Conservation (phyloP, 768 basidiomycete species). For the Nevesoporus exiguus region DNA sequence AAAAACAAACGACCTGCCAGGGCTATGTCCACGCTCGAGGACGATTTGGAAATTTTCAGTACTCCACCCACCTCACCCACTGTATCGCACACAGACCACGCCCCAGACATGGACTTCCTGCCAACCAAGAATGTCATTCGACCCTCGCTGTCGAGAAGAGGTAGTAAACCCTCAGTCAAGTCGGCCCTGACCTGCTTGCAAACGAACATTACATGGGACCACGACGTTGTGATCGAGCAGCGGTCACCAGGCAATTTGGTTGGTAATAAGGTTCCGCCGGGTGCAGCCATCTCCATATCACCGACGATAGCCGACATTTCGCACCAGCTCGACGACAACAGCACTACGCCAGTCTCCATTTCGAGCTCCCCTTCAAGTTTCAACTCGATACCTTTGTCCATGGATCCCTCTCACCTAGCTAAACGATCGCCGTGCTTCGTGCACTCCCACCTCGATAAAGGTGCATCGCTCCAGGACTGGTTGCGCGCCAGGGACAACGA, state of each 20-base stretch:
- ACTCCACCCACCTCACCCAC: conserved; percentile 44
- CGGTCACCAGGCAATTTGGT: conserved; percentile 21
- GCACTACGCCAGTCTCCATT: conserved; percentile 11
- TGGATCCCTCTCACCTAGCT: conserved; percentile 24
- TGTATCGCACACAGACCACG: conserved; percentile 15
- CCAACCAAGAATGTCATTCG: conserved; percentile 24
- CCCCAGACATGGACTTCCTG: conserved; percentile 9
- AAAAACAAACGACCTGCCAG: conserved; percentile 7
- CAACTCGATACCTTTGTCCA: conserved; percentile 23
- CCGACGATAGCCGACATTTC: conserved; percentile 22
- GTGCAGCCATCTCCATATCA: conserved; percentile 11
- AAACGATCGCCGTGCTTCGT: conserved; percentile 83
- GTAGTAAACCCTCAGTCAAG: conserved; percentile 29
- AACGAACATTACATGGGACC: conserved; percentile 34
- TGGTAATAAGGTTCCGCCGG: conserved; percentile 16
- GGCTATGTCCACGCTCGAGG: conserved; percentile 34
- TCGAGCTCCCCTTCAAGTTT: conserved; percentile 31
- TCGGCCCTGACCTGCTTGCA: conserved; percentile 28
- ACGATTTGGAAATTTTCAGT: conserved; percentile 37
- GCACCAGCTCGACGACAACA: conserved; percentile 9
- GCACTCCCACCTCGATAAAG: conserved; percentile 86
- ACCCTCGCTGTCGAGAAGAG: conserved; percentile 39
- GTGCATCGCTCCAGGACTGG: conserved; percentile 76
- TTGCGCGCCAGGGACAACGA: conserved; percentile 40
- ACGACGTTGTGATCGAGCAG: conserved; percentile 36